Percentiles rank a stretch among this genome's conserved stretches.
Evolutionary conservation across 192 early-diverging fungal species (phyloP).

Genomic region (Spizellomyces punctatus): DNA sequence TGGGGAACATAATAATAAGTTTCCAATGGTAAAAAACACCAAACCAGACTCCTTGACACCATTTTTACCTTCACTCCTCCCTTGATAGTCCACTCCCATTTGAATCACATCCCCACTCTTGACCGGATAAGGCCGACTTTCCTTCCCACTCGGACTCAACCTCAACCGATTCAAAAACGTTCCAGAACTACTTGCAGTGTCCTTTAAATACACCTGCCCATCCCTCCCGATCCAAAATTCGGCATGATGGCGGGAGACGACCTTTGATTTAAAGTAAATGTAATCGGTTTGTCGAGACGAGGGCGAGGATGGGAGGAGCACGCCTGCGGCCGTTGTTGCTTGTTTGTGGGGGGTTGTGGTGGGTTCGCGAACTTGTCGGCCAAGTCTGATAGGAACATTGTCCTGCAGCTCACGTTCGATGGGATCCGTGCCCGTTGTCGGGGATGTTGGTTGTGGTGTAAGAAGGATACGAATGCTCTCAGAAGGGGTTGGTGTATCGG

Average conservation of each 20-base stretch:
- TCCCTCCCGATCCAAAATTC: conserved; percentile 74
- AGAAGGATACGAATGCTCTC: too few species aligned
- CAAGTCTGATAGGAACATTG: background rate
- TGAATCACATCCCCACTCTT: conserved; percentile 89
- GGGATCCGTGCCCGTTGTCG: background rate
- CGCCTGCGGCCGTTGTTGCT: conserved; percentile 2
- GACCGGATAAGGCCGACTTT: conserved; percentile 62
- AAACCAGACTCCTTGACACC: background rate
- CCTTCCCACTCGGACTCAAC: conserved; percentile 75
- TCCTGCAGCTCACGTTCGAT: background rate
- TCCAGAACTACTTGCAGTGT: conserved; percentile 81
- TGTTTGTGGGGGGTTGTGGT: background rate
- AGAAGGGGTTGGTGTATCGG: too few species aligned
- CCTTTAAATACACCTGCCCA: conserved; percentile 67
- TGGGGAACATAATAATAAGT: background rate
- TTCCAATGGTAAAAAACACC: background rate
- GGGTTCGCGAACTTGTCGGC: conserved; percentile 3
- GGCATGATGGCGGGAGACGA: conserved; percentile 84
- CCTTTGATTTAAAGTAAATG: conserved; percentile 60
- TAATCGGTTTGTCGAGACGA: background rate
- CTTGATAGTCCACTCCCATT: conserved; percentile 91
- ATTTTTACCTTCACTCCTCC: conserved; percentile 65
- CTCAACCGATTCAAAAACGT: conserved; percentile 91
- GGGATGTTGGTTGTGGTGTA: too few species aligned
- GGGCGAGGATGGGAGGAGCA: background rate